Base-by-base conservation (phyloP, 2,329 filamentous ascomycete genomes). In the Talaromyces sp. region DNA sequence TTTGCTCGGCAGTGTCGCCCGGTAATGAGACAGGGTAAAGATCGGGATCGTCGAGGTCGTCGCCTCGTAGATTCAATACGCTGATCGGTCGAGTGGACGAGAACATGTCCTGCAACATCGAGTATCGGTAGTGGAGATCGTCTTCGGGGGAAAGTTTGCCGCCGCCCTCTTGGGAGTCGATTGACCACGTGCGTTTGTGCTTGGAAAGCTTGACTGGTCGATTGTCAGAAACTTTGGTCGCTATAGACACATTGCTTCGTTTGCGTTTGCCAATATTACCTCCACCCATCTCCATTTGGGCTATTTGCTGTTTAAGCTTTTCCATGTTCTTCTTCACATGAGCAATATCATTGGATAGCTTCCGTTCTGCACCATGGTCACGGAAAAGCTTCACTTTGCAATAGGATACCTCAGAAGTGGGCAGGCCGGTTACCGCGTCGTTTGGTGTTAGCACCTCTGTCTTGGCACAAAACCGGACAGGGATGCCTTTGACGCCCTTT, bases 371-470 rank as follows among this genome's bases (percentile, higher is more conserved):
- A 28, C 94, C 94, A 69, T 98, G 95, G 72, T 98, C 94, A 65
- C 94, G 87, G 82, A 98, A 98, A 2, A 98, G 86, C 76, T 98
- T 98, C 64, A 97, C 94, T 76, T 96, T 97, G 83, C 94, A 96
- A 76, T 89, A 98, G 75, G 91, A 94, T 27, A 96, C 88, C 75
- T 98, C 93, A 1, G 86, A 79, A 3, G 59, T 66, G 9, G 53
- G 54, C 34, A 63, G 47, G 56, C 56, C 55, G 8, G 61, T 18
- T 28, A 58, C 36, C 28, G 36, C 23, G 3, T 57, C 61, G 18
- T 33, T 62, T 56, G 14, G 56, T 50, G 23, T 66, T 63, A 7
- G 78, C 57, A 10, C 80, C 65, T 90, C 89, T 0, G 95, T 98
- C 77, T 98, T 98, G 14, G 93, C 88, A 75, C 94, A 98, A 0